phyloP scores from a whole-genome alignment of 768 basidiomycete species.

The Rhizopogon sp. region DNA sequence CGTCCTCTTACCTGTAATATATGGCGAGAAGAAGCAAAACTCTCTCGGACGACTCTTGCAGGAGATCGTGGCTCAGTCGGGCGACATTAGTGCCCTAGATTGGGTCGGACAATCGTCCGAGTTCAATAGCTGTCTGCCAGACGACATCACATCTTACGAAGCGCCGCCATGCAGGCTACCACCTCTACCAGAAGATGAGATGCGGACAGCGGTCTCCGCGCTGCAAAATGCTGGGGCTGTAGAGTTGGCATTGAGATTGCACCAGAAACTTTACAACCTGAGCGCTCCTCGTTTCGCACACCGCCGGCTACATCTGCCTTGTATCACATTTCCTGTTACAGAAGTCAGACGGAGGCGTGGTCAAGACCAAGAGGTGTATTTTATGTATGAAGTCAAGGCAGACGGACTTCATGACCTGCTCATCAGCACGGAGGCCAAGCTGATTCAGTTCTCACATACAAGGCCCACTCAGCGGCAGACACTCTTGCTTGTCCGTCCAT shows the following conservation, averaged over 20 bases:
- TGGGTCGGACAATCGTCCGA: neutral
- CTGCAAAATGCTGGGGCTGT: too few species aligned
- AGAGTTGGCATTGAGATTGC: too few species aligned
- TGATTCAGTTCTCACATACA: too few species aligned
- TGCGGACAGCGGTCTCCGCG: neutral
- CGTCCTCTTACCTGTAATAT: neutral
- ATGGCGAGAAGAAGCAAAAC: neutral
- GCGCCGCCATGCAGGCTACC: too few species aligned
- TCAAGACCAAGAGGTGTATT: neutral
- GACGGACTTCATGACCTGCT: too few species aligned
- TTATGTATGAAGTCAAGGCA: neutral
- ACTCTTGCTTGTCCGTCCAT: neutral
- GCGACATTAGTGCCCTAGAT: neutral
- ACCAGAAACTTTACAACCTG: neutral
- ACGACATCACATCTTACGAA: neutral
- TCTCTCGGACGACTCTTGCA: neutral
- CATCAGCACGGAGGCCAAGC: neutral
- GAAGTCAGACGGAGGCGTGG: neutral
- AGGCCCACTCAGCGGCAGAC: neutral
- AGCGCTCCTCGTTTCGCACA: neutral
- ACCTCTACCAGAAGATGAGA: neutral
- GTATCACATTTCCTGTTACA: neutral
- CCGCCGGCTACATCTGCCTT: too few species aligned
- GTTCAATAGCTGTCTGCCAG: neutral
- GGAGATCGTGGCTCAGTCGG: neutral